phyloP scores from a whole-genome alignment of 768 basidiomycete genomes.

The Coprinopsis cinerea region DNA sequence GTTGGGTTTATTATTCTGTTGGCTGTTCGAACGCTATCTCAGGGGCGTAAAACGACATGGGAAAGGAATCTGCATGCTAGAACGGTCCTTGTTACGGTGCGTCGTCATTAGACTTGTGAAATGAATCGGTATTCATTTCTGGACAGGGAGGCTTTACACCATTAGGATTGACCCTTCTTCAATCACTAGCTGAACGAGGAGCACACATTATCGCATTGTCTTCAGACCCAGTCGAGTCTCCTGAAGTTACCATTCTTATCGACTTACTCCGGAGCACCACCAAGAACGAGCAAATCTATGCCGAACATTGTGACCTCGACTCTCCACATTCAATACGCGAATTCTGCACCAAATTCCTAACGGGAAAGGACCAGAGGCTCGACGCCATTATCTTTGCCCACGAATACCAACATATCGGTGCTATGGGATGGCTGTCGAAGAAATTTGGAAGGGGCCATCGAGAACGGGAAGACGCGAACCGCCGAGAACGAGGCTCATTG shows the following conservation, averaged over 20 bases:
- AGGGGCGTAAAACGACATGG: conserved; percentile 64
- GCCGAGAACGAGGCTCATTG: conserved; percentile 46
- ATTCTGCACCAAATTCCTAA: conserved; percentile 66
- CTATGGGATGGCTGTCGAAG: conserved; percentile 23
- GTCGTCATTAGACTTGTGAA: conserved; percentile 18
- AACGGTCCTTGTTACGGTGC: conserved; percentile 64
- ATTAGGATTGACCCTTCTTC: conserved; percentile 60
- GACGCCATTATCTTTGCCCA: conserved; percentile 78
- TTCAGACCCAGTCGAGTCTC: conserved; percentile 48
- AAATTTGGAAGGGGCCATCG: neutral
- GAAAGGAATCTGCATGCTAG: conserved; percentile 75
- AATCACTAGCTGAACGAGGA: conserved; percentile 63
- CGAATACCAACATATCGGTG: conserved; percentile 65
- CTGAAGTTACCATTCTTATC: conserved; percentile 53
- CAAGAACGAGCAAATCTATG: conserved; percentile 72
- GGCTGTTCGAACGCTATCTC: conserved; percentile 52
- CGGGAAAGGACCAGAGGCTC: conserved; percentile 59
- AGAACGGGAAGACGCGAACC: conserved; percentile 23
- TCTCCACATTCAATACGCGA: conserved; percentile 61
- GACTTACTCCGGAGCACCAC: conserved; percentile 61
- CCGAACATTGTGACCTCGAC: conserved; percentile 69
- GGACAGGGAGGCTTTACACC: conserved; percentile 71
- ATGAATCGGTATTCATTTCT: neutral
- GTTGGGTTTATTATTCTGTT: conserved; percentile 39
- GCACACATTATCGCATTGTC: conserved; percentile 77